Base-by-base conservation (phyloP, 352 stramenopile genomes). In the Globisporangium orthogonon region DNA sequence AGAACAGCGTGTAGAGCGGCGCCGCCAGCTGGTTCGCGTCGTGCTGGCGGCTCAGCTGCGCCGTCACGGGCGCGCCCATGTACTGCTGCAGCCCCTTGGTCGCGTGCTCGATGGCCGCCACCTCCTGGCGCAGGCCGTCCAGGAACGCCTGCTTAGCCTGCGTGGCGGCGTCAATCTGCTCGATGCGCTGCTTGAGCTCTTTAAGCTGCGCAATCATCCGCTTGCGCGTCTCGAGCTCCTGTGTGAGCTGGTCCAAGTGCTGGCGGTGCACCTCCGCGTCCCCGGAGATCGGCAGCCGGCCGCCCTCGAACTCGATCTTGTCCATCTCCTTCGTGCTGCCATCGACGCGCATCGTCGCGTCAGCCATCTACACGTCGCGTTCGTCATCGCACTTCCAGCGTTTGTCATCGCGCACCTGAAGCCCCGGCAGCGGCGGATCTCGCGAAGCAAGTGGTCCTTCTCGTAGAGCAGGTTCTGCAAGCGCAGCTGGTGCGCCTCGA, bases 391-490 rank as follows among this genome's bases (percentile, higher is more conserved):
- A 23, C 23, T 23, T 23, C 23, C 23, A 23, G 23, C 23, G 23
- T 23, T 23, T 23, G 23, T 23, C 23, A 23, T 30, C 1, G 37
- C 50, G 52, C 54, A 74, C 69, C 66, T 75, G 59, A 89, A 90
- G 39, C 78, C 80, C 1, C 72, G 58, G 60, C 80, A 90, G 66
- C 83, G 79, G 0, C 69, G 71, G 68, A 92, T 92, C 56, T 90
- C 83, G 51, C 83, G 78, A 57, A 87, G 30, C 39, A 92, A 61
- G 59, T 92, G 79, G 61, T 92, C 79, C 50, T 92, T 92, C 58
- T 92, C 83, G 62, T 92, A 92, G 45, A 92, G 62, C 49, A 92
- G 45, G 47, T 92, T 92, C 69, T 92, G 83, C 18, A 92, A 60
- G 62, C 89, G 76, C 33, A 92, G 62, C 57, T 92, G 83, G 31